Base-by-base conservation (phyloP, 192 early-diverging fungal species). In the Podila verticillata region DNA sequence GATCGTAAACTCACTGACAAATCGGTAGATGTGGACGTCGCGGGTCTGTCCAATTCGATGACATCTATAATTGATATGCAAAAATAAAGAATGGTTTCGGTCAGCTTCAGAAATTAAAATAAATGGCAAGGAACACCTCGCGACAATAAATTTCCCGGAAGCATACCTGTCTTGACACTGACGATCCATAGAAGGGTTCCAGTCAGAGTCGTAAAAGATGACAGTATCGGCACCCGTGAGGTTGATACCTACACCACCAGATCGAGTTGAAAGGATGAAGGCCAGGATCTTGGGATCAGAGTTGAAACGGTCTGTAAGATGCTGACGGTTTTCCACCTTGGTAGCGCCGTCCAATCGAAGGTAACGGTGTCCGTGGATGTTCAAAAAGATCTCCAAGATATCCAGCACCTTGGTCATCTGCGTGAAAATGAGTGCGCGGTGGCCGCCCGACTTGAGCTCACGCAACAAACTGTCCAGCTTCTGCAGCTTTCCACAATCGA, bases 401-500 rank as follows among this genome's bases (percentile, higher is more conserved):
- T 92, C 90, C n/a, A 91, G 64, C 7, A 89, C 89, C 61, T 88
- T 86, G 35, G 91, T 91, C 91, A 92, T 92, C 66, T 92, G 91
- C 10, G 88, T 91, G 31, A 92, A 92, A 57, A 91, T 91, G 31
- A 92, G 63, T 1, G 85, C 88, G 8, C 89, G 88, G 49, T 92
- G 90, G 20, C 88, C 88, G 36, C 84, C 89, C n/a, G 85, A 82
- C 34, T 86, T 86, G 22, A 92, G 70, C 19, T 84, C 84, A 13
- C 86, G 84, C 20, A 92, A 57, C 20, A 92, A 79, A 58, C 47
- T 75, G 66, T 86, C 87, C 28, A 92, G 66, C 66, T 87, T 90
- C 62, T 92, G 89, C 17, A 92, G 78, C 69, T 92, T 92, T 22
- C 95, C 93, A 69, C 94, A 96, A 82, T 96, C 94, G 80, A 92